Base-by-base conservation (phyloP, 2,329 filamentous ascomycete species). In the Hypoxylon sp. region DNA sequence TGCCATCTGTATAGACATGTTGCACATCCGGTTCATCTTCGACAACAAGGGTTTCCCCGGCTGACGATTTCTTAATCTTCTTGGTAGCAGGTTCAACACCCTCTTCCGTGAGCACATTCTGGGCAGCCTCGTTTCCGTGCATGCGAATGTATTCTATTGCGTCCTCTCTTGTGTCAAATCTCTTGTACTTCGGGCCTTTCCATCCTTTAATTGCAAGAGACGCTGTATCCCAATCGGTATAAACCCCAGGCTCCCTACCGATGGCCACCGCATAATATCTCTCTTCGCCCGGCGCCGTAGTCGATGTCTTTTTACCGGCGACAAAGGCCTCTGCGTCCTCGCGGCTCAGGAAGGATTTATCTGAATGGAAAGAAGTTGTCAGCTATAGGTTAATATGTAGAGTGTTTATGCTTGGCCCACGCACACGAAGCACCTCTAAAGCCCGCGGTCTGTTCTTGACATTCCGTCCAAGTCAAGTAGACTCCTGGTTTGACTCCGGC, bases 311-410 rank as follows among this genome's bases (percentile, higher is more conserved):
- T 71, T 85, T 86, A 51, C 92, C 92, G 0, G 86, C 88, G 27
- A 93, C 84, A 77, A 93, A 98, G 1, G 88, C 89, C 74, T 92
- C 87, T n/a, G 95, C 95, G 66, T 97, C 93, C 69, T 90, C 86
- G 65, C 86, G 83, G 0, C 87, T 89, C 8, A 85, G 81, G 77
- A 97, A 98, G 1, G 92, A 93, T 82, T 96, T 95, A 83, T 92
- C 93, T 96, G 67, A 27, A 44, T n/a, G n/a, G n/a, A 19, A 58
- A n/a, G 24, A 21, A 42, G 53, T 57, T 42, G 27, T 65, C 27
- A 70, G 67, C 51, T 31, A 65, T 48, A 24, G 37, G 51, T 55
- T 32, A 6, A 56, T 21, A 17, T n/a, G 5, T 31, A 60, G 8
- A 39, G 21, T 7, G 17, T 10, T 44, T 44, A 11, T 44, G 21